These are phyloP conservation scores for Kodamaea fungicola DNA, from an alignment of 1,139 yeast genomes.

Conservation along the genomic window DNA sequence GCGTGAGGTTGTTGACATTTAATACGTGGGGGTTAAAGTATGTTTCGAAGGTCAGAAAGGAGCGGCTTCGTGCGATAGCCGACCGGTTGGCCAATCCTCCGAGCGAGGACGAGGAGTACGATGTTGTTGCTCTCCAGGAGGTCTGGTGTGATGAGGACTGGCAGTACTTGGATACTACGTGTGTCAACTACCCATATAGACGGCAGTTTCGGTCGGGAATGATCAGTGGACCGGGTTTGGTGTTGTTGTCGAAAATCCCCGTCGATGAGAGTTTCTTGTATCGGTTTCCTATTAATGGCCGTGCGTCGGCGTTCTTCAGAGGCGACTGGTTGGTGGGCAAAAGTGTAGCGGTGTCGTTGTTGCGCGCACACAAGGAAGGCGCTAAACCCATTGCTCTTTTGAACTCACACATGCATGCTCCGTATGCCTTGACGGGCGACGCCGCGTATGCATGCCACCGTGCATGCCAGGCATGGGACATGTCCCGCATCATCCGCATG, in stretches of 20 bases:
- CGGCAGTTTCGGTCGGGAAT: slow-evolving; percentile 81
- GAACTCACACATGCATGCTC: slow-evolving; percentile 97
- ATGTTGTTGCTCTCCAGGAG: slow-evolving; percentile 87
- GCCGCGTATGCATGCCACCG: slow-evolving; percentile 89
- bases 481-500: slow-evolving; percentile 61
- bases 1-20: slow-evolving; percentile 55
- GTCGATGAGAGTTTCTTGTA: slow-evolving; percentile 74
- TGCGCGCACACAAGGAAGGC: slow-evolving; percentile 47
- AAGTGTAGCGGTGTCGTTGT: slow-evolving; percentile 71
- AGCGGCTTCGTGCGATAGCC: slow-evolving; percentile 73
- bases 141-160: slow-evolving; percentile 89
- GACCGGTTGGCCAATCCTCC: slow-evolving; percentile 48
- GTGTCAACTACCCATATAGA: slow-evolving; percentile 57
- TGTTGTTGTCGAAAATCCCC: slow-evolving; percentile 78
- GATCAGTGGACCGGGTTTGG: slow-evolving; percentile 90
- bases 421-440: slow-evolving; percentile 78
- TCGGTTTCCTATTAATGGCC: slow-evolving; percentile 87
- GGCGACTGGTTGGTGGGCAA: slow-evolving; percentile 99
- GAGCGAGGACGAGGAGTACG: slow-evolving; percentile 51
- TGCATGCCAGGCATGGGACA: slow-evolving; percentile 96
- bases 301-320: slow-evolving; percentile 88
- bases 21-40: slow-evolving; percentile 89
- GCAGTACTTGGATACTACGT: slow-evolving; percentile 51
- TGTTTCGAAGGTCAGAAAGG: slow-evolving; percentile 65
- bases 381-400: slow-evolving; percentile 67